Evolutionary conservation across 2,329 filamentous ascomycete genomes (phyloP).

Genomic region (Epichloe scottii): DNA sequence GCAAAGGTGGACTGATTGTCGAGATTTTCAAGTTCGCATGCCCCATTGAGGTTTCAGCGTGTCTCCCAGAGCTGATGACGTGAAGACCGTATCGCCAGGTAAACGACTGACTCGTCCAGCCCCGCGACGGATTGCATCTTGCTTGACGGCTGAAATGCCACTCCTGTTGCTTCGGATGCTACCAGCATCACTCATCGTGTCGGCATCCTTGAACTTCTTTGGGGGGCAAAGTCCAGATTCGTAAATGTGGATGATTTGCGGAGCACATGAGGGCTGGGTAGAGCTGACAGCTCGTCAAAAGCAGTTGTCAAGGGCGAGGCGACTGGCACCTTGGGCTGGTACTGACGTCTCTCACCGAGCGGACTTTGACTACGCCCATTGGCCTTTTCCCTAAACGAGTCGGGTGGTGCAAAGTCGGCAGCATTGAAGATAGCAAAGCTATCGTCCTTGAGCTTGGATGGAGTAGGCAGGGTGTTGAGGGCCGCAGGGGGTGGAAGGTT

Average conservation of each 20-base stretch:
- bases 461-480: conserved; percentile 69
- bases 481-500: conserved; percentile 56
- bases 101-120: conserved; percentile 80
- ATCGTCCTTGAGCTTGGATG: conserved; percentile 74
- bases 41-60: conserved; percentile 48
- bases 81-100: conserved; percentile 71
- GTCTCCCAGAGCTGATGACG: conserved; percentile 51
- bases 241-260: conserved; percentile 72
- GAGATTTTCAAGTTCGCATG: conserved; percentile 30
- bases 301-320: conserved; percentile 71
- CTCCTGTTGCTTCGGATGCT: conserved; percentile 53
- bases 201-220: conserved; percentile 54
- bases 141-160: conserved; percentile 60
- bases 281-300: conserved; percentile 72
- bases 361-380: conserved; percentile 57
- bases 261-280: conserved; percentile 78
- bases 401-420: conserved; percentile 78
- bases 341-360: conserved; percentile 54
- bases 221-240: conserved; percentile 67
- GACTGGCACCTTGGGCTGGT: conserved; percentile 57
- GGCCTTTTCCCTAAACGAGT: conserved; percentile 51
- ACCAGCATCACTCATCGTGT: conserved; percentile 51
- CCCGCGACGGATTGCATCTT: conserved; percentile 63
- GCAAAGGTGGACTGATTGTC: background rate
- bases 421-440: conserved; percentile 55